Evolutionary conservation across 345 rosid species (phyloP).

Genomic region (Bruguiera parviflora): DNA sequence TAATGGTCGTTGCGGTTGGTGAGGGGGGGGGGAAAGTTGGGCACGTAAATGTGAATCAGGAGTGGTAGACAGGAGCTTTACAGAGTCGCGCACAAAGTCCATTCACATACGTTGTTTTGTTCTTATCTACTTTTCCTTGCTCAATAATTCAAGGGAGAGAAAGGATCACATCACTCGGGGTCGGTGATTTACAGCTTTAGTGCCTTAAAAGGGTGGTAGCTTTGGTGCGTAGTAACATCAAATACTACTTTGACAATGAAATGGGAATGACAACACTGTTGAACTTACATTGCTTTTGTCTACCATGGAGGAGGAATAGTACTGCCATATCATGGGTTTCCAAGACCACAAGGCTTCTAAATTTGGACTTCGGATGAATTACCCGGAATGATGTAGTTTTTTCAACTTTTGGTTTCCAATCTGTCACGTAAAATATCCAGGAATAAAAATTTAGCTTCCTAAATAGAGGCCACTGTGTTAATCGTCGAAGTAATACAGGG

Average conservation of each 20-base stretch:
- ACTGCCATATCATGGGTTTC: background rate
- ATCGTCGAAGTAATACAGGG: too few relatives aligned
- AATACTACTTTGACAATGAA: background rate
- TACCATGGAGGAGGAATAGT: background rate
- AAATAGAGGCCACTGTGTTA: too few relatives aligned
- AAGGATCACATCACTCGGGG: conserved; percentile 23
- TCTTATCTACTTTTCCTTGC: conserved; percentile 9
- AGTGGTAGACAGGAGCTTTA: background rate
- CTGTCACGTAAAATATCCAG: too few relatives aligned
- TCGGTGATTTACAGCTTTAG: conserved; percentile 20
- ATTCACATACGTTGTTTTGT: background rate
- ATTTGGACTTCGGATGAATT: too few relatives aligned
- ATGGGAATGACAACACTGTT: conserved; percentile 1
- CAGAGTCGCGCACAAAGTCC: background rate
- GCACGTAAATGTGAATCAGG: conserved; percentile 6
- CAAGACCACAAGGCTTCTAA: too few relatives aligned
- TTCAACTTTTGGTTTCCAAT: too few relatives aligned
- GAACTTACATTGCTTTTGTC: background rate
- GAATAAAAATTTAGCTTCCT: too few relatives aligned
- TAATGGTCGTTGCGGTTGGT: conserved; percentile 19
- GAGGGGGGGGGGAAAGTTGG: conserved; percentile 2
- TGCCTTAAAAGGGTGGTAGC: conserved; percentile 34
- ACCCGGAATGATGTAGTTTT: too few relatives aligned
- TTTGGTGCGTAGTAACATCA: conserved; percentile 35
- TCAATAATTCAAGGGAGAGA: conserved; percentile 28